Evolutionary conservation across 108 stramenopile genomes (phyloP), one percentile per base, ranked within the genome.

Genomic region (Skeletonema potamos): DNA sequence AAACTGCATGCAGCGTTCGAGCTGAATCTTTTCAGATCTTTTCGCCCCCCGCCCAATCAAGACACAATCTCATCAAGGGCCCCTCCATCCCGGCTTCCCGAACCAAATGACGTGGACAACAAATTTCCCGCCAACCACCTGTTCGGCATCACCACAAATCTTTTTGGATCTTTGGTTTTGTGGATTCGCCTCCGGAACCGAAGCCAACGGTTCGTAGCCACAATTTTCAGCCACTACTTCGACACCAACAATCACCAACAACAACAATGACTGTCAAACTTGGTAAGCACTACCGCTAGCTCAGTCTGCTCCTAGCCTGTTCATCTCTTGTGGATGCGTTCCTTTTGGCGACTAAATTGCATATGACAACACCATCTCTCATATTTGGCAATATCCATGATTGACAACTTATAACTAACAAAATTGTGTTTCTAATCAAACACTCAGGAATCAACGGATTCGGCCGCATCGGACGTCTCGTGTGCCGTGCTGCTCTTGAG

Each of bases 381-480:
- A n/a, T n/a, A n/a, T n/a, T n/a, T n/a, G n/a, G n/a, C n/a, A n/a
- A n/a, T n/a, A n/a, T n/a, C n/a, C n/a, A n/a, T n/a, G n/a, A n/a
- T n/a, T 12, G 36, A 11, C 36, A 11, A 37, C 11, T 41, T 0
- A 2, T 41, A 15, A 41, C 39, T n/a, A n/a, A 41, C 39, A 41
- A 41, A 10, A 41, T 41, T 41, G 15, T 15, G n/a, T 41, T 41
- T 10, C 10, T 15, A 41, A n/a, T 41, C 15, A n/a, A 41, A n/a
- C n/a, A 15, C 3, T 41, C n/a, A 41, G 93, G 91, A 63, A 92
- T 95, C 75, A 95, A 95, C 70, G 94, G 94, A 28, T 95, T 95
- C 69, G 94, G 94, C 28, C 92, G 94, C 57, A 95, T 95, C 66
- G 92, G 93, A n/a, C 85, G 93, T 37, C 85, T 95, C 48, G 91